Evolutionary conservation across 345 rosid genomes (phyloP).

Genomic region (Citrus glauca): DNA sequence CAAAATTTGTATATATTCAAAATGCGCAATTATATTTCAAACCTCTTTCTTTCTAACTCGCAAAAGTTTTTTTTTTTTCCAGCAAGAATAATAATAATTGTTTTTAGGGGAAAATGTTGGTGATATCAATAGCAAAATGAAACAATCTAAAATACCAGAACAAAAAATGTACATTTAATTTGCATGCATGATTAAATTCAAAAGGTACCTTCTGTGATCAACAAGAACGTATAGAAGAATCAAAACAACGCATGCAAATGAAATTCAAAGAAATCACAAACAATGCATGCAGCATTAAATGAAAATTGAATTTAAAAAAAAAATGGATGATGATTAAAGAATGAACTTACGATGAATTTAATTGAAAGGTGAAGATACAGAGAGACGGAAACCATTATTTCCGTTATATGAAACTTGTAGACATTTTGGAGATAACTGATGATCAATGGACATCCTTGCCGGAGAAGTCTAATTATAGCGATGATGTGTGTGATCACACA

Average conservation of each 20-base stretch:
- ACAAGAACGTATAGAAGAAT: background rate
- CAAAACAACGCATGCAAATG: too few relatives aligned
- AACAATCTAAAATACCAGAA: background rate
- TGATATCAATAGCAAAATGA: background rate
- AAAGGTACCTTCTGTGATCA: background rate
- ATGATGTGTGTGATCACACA: too few relatives aligned
- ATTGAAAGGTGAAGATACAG: background rate
- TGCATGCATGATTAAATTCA: background rate
- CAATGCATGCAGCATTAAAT: background rate
- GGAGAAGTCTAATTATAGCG: too few relatives aligned
- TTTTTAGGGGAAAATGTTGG: background rate
- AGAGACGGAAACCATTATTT: constrained; percentile 2
- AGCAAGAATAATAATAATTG: background rate
- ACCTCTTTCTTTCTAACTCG: background rate
- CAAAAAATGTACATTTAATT: background rate
- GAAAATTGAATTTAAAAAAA: background rate
- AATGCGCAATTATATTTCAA: background rate
- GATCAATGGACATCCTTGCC: too few relatives aligned
- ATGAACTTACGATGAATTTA: constrained; percentile 10
- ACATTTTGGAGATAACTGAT: too few relatives aligned
- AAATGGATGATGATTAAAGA: background rate
- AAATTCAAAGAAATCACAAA: too few relatives aligned
- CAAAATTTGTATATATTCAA: background rate
- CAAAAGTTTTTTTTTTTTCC: background rate
- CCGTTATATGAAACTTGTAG: background rate